Conservation (phyloP, 176 grass and related monocot genomes). For the Olyra latifolia region DNA sequence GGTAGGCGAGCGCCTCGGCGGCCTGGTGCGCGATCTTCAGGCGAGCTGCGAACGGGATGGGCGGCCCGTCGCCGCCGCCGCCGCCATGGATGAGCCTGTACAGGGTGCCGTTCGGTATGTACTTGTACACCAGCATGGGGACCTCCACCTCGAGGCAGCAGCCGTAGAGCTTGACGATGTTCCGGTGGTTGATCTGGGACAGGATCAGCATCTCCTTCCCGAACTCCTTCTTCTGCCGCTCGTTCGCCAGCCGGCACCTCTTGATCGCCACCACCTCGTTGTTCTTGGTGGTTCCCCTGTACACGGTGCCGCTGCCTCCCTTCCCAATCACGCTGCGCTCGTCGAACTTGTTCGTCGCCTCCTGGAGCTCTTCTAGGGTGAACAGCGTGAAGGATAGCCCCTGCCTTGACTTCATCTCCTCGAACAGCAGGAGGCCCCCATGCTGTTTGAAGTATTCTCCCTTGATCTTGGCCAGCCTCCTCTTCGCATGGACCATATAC, state of each 20-base stretch:
- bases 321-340: too few relatives aligned
- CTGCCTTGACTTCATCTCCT: conserved; percentile 62
- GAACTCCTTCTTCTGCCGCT: too few relatives aligned
- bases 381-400: conserved; percentile 64
- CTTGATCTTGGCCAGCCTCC: conserved; percentile 45
- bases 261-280: too few relatives aligned
- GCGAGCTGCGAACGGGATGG: conserved; percentile 29
- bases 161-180: conserved; percentile 61
- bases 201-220: too few relatives aligned
- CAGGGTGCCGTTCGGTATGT: conserved; percentile 48
- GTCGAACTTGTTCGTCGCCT: too few relatives aligned
- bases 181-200: conserved; percentile 45
- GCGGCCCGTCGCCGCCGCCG: not conserved
- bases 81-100: conserved; percentile 36
- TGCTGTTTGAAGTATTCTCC: conserved; percentile 63
- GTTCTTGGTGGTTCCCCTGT: too few relatives aligned
- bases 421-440: conserved; percentile 54
- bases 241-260: too few relatives aligned
- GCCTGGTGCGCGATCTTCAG: conserved; percentile 55
- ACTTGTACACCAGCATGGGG: conserved; percentile 67
- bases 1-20: conserved; percentile 63
- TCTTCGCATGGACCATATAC: conserved; percentile 48
- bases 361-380: not conserved
- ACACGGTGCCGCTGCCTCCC: too few relatives aligned
- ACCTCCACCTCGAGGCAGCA: conserved; percentile 74